phyloP scores from a whole-genome alignment of 2,329 filamentous ascomycete genomes.

The Cordyceps javanica region DNA sequence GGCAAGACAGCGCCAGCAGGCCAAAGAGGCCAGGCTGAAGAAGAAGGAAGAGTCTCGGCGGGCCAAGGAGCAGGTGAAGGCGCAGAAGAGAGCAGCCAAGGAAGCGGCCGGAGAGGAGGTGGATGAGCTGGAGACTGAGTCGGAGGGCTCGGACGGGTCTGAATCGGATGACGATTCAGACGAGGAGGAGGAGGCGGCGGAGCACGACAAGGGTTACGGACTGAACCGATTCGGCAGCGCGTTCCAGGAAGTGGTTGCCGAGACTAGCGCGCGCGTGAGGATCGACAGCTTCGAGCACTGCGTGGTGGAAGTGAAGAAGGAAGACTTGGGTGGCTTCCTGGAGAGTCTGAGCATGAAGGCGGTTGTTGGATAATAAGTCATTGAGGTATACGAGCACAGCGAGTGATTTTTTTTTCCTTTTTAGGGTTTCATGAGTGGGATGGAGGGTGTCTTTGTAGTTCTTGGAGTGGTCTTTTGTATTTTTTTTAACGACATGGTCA shows the following conservation, averaged over 20 bases:
- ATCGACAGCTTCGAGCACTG: slow-evolving; percentile 98
- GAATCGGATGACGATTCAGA: slow-evolving; percentile 46
- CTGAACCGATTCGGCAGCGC: slow-evolving; percentile 89
- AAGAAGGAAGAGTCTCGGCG: slow-evolving; percentile 52
- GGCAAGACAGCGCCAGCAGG: slow-evolving; percentile 56
- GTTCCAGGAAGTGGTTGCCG: slow-evolving; percentile 89
- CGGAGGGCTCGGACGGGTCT: slow-evolving; percentile 33
- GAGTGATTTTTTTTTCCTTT: slow-evolving; percentile 11
- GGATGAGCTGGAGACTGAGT: slow-evolving; percentile 42
- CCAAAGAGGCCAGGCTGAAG: slow-evolving; percentile 57
- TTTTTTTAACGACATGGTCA: not conserved
- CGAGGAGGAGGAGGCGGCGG: slow-evolving; percentile 46
- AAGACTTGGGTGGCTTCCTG: slow-evolving; percentile 84
- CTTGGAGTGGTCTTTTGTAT: not conserved
- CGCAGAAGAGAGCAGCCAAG: slow-evolving; percentile 55
- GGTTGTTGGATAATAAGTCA: slow-evolving; percentile 57
- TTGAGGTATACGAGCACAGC: slow-evolving; percentile 1
- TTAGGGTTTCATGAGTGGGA: not conserved
- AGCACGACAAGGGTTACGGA: slow-evolving; percentile 60
- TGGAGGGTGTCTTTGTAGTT: not conserved
- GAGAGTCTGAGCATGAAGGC: slow-evolving; percentile 89
- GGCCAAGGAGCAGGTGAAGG: slow-evolving; percentile 52
- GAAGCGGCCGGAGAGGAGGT: slow-evolving; percentile 40
- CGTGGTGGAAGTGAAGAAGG: slow-evolving; percentile 95
- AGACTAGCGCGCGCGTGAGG: slow-evolving; percentile 81